Percentiles rank a stretch among this genome's conserved stretches.
These are phyloP conservation scores for Hericium coralloides DNA, from an alignment of 768 basidiomycete species.

Conservation along the genomic window DNA sequence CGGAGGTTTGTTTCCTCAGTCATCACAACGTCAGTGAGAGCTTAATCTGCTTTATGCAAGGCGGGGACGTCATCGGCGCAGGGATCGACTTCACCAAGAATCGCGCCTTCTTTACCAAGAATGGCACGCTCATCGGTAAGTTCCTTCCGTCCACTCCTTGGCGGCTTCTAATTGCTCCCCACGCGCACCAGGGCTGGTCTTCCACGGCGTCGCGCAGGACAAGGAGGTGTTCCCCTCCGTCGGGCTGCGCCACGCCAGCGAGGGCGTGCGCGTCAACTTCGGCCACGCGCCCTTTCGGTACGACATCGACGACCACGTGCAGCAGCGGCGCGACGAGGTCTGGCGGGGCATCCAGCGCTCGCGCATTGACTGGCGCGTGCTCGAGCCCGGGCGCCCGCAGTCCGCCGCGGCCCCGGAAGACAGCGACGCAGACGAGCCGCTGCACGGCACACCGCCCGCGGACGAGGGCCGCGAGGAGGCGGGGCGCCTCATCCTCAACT, in stretches of 20 bases:
- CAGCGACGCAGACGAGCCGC: constrained; percentile 11
- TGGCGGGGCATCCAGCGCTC: constrained; percentile 63
- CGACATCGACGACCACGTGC: constrained; percentile 84
- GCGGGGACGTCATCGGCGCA: constrained; percentile 84
- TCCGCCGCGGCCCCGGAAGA: constrained; percentile 1
- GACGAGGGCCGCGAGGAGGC: constrained; percentile 24
- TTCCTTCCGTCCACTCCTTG: constrained; percentile 1
- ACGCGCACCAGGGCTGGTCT: constrained; percentile 44
- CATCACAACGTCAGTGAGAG: constrained; percentile 7
- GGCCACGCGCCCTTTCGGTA: constrained; percentile 79
- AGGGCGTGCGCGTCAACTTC: constrained; percentile 81
- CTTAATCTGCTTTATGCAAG: constrained; percentile 28
- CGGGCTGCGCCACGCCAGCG: constrained; percentile 73
- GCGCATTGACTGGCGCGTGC: constrained; percentile 38
- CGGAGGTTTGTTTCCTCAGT: constrained; percentile 47
- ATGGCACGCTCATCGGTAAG: constrained; percentile 63
- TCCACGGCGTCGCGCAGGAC: constrained; percentile 61
- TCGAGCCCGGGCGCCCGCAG: constrained; percentile 13
- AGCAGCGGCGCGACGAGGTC: constrained; percentile 52
- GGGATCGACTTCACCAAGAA: constrained; percentile 84
- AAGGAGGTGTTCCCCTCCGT: constrained; percentile 77
- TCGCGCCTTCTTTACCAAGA: constrained; percentile 84
- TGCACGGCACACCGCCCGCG: background rate
- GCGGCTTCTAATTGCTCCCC: constrained; percentile 6
- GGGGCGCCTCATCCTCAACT: constrained; percentile 67